Conservation (phyloP, 2,329 filamentous ascomycete genomes). For the Aspergillus sp. region DNA sequence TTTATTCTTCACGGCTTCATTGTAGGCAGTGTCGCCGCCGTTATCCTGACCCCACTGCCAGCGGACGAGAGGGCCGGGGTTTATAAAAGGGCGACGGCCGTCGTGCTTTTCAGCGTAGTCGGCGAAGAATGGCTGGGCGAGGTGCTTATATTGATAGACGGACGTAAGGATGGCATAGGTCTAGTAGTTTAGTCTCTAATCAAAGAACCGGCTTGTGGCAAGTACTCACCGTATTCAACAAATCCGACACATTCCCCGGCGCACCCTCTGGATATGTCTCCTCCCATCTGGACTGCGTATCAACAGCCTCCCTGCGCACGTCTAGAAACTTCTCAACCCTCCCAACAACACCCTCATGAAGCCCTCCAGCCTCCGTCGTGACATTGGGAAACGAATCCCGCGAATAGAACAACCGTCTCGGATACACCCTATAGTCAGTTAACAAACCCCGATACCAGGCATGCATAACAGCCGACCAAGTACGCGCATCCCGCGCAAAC, state of each 20-base stretch:
- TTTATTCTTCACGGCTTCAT: slow-evolving; percentile 31
- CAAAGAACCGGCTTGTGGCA: background rate
- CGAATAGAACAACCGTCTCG: slow-evolving; percentile 18
- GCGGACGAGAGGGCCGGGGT: slow-evolving; percentile 27
- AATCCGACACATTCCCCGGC: background rate
- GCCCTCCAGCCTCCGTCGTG: background rate
- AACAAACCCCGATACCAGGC: slow-evolving; percentile 11
- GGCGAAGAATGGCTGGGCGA: slow-evolving; percentile 24
- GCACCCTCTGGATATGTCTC: background rate
- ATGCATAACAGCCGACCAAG: slow-evolving; percentile 16
- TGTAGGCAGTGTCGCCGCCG: slow-evolving; percentile 17
- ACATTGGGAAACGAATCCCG: background rate
- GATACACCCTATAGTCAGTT: slow-evolving; percentile 21
- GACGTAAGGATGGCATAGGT: slow-evolving; percentile 20
- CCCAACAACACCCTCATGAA: background rate
- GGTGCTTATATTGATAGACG: slow-evolving; percentile 19
- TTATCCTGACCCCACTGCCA: slow-evolving; percentile 22
- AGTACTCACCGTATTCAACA: background rate
- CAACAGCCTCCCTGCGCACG: background rate
- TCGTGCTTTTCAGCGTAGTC: slow-evolving; percentile 24
- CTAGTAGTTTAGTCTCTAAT: slow-evolving; percentile 3
- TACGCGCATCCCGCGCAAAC: slow-evolving; percentile 30
- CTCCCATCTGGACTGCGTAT: background rate
- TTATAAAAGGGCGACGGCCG: slow-evolving; percentile 28
- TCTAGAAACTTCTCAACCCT: background rate